phyloP scores from a whole-genome alignment of 177 flowering plant species.

The Vitis hybrid region DNA sequence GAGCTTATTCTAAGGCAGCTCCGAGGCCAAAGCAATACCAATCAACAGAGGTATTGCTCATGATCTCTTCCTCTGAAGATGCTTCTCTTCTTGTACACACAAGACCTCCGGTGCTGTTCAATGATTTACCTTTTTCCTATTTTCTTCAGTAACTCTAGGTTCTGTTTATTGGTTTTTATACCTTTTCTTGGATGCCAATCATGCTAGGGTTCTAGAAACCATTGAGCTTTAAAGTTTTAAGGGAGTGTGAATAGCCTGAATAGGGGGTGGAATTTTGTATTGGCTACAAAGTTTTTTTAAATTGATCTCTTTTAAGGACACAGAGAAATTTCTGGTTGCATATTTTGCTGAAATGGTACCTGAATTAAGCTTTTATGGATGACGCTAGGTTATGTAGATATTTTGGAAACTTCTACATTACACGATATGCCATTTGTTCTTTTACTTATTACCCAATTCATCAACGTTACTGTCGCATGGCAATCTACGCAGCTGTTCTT shows the following conservation, averaged over 20 bases:
- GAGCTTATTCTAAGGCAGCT: background rate
- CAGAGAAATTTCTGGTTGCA: too few relatives aligned
- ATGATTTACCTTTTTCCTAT: conserved; percentile 2
- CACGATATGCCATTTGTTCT: too few relatives aligned
- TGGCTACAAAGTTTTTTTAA: background rate
- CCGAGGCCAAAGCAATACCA: background rate
- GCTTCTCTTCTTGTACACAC: conserved; percentile 27
- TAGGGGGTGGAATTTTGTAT: conserved; percentile 31
- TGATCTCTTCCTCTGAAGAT: conserved; percentile 15
- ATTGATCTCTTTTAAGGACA: too few relatives aligned
- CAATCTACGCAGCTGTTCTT: too few relatives aligned
- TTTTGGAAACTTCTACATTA: too few relatives aligned
- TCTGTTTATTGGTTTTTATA: conserved; percentile 7
- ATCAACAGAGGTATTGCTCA: conserved; percentile 1
- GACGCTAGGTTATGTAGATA: too few relatives aligned
- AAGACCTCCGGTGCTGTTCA: conserved; percentile 18
- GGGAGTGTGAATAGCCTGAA: conserved; percentile 29
- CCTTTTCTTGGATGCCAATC: conserved; percentile 16
- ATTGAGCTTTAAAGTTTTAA: conserved; percentile 22
- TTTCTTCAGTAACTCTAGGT: conserved; percentile 18
- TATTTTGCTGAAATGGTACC: too few relatives aligned
- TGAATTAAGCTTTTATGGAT: too few relatives aligned
- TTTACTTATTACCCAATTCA: too few relatives aligned
- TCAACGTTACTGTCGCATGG: too few relatives aligned
- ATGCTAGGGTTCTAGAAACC: conserved; percentile 15